Base-by-base conservation (phyloP, 441 rosid genomes). In the Omphalea diandra region DNA sequence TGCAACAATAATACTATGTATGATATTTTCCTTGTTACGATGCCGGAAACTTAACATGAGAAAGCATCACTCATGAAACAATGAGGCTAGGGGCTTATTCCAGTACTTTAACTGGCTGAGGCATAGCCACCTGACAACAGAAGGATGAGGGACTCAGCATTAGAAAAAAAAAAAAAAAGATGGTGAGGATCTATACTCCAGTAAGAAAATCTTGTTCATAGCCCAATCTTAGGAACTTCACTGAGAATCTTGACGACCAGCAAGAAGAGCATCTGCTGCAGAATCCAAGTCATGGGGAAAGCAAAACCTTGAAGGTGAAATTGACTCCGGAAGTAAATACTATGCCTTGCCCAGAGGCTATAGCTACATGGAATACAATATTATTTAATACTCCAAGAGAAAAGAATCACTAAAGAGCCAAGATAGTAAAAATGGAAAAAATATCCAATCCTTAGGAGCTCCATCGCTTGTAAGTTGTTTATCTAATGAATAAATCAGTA, bases 221-320 rank as follows among this genome's bases (percentile, higher is more conserved):
- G 65, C 18, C 20, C 31, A 27, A 40, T 47, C 24, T 14, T 38
- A 1, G 1, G 31, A 40, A 47, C 59, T 65, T 81, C 67, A 66
- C 22, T 27, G 60, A 35, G 74, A 63, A 12, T 81, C 83, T 6
- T 46, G 53, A 43, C 38, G 71, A 57, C 89, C 87, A 1, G 89
- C 73, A 77, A 90, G 93, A 69, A 88, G 73, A 75, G 96, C 90
- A 77, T 90, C 92, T 50, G 93, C 95, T 11, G 88, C 86, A 27
- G 97, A 75, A 79, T 90, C 97, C 79, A 84, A 70, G 69, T 94
- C 98, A 3, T 88, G 94, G 68, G 95, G 97, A 83, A 91, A 94
- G 87, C n/a, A 94, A 94, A 68, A 94, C 90, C 80, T 96, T 94
- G 86, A 10, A 65, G 64, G 11, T n/a, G n/a, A n/a, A n/a, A n/a